Evolutionary conservation across 352 stramenopile genomes (phyloP).

Genomic region (Phytopythium helicoides): DNA sequence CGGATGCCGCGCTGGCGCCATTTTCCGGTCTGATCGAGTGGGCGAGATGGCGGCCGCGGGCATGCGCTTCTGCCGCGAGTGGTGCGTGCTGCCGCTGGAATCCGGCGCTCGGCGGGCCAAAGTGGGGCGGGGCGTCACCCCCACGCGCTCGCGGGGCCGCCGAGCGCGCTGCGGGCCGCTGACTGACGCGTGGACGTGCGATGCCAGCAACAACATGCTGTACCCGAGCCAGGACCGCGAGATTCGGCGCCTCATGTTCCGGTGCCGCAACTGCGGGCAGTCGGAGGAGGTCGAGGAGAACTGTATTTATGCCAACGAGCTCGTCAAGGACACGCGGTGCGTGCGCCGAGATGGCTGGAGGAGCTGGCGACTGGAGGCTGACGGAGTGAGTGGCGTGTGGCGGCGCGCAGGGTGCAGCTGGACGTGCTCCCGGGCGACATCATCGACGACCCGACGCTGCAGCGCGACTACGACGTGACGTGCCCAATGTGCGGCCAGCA

Average conservation of each 20-base stretch:
- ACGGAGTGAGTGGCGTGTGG: conserved; percentile 2
- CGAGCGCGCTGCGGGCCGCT: background rate
- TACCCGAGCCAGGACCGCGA: conserved; percentile 89
- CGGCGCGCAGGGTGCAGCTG: conserved; percentile 57
- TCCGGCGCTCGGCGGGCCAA: too few species aligned
- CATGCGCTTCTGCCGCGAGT: conserved; percentile 89
- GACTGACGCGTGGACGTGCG: background rate
- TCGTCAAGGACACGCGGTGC: conserved; percentile 87
- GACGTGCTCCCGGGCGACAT: conserved; percentile 84
- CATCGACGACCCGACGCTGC: conserved; percentile 87
- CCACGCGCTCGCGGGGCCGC: background rate
- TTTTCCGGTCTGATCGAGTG: too few species aligned
- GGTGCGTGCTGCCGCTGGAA: conserved; percentile 33
- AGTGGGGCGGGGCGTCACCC: background rate
- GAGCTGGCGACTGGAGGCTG: conserved; percentile 2
- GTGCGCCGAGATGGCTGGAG: conserved; percentile 2
- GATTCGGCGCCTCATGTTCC: conserved; percentile 81
- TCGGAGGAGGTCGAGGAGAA: conserved; percentile 85
- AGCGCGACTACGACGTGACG: conserved; percentile 84
- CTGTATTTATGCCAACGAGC: conserved; percentile 92
- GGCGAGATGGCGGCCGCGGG: conserved; percentile 71
- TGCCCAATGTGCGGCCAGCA: conserved; percentile 79
- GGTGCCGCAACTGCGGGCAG: conserved; percentile 86
- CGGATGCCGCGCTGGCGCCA: too few species aligned
- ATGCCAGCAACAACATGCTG: conserved; percentile 88